A percentile compares a stretch with the other conserved stretches of the same genome.
Conservation (phyloP, 2,329 filamentous ascomycete species). For the Raffaelea deltoideospora region DNA sequence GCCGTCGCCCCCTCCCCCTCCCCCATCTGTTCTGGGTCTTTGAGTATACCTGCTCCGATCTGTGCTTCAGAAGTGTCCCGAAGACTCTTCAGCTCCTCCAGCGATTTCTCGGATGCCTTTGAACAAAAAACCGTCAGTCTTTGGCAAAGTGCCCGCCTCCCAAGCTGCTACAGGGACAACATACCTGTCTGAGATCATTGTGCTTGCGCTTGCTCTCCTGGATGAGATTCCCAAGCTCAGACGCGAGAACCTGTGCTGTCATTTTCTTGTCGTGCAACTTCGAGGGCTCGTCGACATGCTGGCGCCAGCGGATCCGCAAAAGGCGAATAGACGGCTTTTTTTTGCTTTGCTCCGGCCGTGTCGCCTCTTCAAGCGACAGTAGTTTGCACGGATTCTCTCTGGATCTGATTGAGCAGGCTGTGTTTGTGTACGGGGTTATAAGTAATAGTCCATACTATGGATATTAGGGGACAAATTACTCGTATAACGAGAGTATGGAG, state of each 20-base stretch:
- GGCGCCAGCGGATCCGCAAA: too few relatives aligned
- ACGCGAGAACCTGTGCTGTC: slow-evolving; percentile 79
- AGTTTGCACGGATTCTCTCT: too few relatives aligned
- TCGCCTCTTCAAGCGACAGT: too few relatives aligned
- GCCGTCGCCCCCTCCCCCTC: too few relatives aligned
- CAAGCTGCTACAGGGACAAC: not conserved
- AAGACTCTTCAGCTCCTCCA: slow-evolving; percentile 73
- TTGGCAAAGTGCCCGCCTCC: not conserved
- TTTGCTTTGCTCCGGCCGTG: too few relatives aligned
- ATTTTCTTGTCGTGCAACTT: slow-evolving; percentile 34
- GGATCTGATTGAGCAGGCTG: too few relatives aligned
- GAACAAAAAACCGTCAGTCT: not conserved
- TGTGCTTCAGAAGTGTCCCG: slow-evolving; percentile 62
- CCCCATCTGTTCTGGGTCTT: too few relatives aligned
- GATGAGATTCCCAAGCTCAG: slow-evolving; percentile 79
- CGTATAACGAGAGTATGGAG: too few relatives aligned
- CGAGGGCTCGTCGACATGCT: slow-evolving; percentile 7
- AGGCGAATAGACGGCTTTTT: too few relatives aligned
- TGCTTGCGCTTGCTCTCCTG: slow-evolving; percentile 95
- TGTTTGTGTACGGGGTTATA: too few relatives aligned
- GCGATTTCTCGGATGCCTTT: slow-evolving; percentile 89
- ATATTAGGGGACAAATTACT: too few relatives aligned
- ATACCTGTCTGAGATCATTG: slow-evolving; percentile 67
- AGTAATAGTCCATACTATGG: too few relatives aligned
- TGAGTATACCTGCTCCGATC: slow-evolving; percentile 56